These are phyloP conservation scores for Metroxylon sagu DNA, from an alignment of 176 grass and related monocot genomes.

Conservation along the genomic window DNA sequence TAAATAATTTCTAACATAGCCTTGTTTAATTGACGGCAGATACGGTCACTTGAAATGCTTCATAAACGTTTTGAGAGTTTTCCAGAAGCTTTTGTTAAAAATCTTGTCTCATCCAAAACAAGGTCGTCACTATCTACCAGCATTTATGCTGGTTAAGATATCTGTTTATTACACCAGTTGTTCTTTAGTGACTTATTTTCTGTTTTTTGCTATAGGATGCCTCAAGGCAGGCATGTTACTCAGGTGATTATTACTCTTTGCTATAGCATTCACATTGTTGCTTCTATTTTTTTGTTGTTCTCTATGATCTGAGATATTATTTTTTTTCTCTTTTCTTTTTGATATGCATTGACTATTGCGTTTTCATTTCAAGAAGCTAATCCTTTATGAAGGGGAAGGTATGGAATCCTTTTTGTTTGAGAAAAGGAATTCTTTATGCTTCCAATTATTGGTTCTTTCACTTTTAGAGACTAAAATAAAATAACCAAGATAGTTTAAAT, in stretches of 20 bases:
- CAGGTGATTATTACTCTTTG: conserved; percentile 30
- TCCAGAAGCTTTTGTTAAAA: conserved; percentile 84
- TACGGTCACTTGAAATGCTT: conserved; percentile 91
- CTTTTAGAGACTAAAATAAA: too few relatives aligned
- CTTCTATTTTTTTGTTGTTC: conserved; percentile 1
- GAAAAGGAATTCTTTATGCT: too few relatives aligned
- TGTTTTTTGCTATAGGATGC: conserved; percentile 37
- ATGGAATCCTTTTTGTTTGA: too few relatives aligned
- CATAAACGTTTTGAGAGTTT: conserved; percentile 99
- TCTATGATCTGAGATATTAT: neutral
- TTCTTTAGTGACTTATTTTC: conserved; percentile 1
- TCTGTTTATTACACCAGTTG: conserved; percentile 2
- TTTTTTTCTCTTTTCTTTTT: too few relatives aligned
- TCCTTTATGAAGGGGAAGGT: too few relatives aligned
- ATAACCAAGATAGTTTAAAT: too few relatives aligned
- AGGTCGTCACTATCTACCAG: conserved; percentile 29
- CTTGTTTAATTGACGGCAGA: conserved; percentile 41
- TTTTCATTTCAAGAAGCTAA: too few relatives aligned
- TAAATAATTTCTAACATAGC: too few relatives aligned
- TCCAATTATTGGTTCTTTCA: too few relatives aligned
- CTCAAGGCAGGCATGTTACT: conserved; percentile 34
- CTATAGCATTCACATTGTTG: neutral
- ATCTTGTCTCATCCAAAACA: conserved; percentile 37
- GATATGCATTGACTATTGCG: too few relatives aligned
- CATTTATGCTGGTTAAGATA: neutral